Evolutionary conservation across 495 filamentous ascomycete genomes (phyloP).

Genomic region (Penicillium alfredii): DNA sequence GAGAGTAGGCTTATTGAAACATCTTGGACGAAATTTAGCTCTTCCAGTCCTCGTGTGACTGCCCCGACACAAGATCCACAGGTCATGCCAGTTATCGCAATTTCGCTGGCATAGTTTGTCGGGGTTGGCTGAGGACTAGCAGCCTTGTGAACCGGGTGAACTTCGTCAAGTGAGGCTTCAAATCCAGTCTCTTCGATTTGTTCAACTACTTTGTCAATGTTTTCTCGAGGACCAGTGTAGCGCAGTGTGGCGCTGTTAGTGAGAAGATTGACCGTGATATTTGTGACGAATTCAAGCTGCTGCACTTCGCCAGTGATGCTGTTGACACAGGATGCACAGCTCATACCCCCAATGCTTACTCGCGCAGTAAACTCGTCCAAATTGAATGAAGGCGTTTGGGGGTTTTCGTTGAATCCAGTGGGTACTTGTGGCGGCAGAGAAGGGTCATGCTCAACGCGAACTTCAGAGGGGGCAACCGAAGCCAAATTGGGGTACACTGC

Average conservation of each 20-base stretch:
- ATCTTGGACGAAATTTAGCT: constrained; percentile 55
- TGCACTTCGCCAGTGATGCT: constrained; percentile 47
- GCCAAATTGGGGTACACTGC: not conserved
- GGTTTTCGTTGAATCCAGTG: constrained; percentile 1
- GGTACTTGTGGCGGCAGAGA: constrained; percentile 1
- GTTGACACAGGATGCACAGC: constrained; percentile 56
- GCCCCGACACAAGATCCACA: constrained; percentile 67
- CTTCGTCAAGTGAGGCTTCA: constrained; percentile 45
- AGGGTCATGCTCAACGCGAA: not conserved
- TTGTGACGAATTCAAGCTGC: constrained; percentile 46
- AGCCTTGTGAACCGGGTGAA: constrained; percentile 26
- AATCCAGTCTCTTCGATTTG: constrained; percentile 53
- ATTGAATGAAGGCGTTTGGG: not conserved
- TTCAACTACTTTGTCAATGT: constrained; percentile 38
- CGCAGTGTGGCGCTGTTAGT: constrained; percentile 51
- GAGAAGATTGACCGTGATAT: constrained; percentile 52
- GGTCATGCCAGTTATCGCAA: constrained; percentile 79
- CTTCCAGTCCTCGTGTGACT: constrained; percentile 59
- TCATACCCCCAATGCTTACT: constrained; percentile 58
- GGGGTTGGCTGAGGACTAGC: constrained; percentile 1
- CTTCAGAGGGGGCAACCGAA: constrained; percentile 4
- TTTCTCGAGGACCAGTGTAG: constrained; percentile 37
- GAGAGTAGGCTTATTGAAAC: constrained; percentile 65
- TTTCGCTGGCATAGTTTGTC: constrained; percentile 45
- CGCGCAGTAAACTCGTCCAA: constrained; percentile 34